Percentiles rank a stretch among this genome's conserved stretches.
Conservation (phyloP, 192 early-diverging fungal genomes). For the Chytriomyces confervae region DNA sequence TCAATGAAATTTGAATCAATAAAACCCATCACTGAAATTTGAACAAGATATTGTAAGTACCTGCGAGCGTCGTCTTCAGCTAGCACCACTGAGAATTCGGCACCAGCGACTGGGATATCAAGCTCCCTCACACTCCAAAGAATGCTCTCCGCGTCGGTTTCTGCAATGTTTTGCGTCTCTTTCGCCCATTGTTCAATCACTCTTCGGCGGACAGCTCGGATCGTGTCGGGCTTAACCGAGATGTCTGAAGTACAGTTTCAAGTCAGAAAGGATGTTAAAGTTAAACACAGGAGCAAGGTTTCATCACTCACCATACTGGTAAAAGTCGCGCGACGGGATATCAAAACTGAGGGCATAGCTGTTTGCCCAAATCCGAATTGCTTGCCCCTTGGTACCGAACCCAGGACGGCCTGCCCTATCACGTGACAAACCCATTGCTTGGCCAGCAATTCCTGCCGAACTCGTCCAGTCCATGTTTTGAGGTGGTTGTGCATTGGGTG, state of each 20-base stretch:
- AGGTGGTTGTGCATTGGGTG: no score
- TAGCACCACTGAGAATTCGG: background rate
- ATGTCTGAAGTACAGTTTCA: background rate
- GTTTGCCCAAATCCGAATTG: constrained; percentile 7
- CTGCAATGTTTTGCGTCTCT: background rate
- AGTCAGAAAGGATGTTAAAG: background rate
- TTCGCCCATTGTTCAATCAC: constrained; percentile 14
- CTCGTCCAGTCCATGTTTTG: background rate
- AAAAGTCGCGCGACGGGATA: constrained; percentile 13
- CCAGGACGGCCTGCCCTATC: background rate
- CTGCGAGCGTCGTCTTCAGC: background rate
- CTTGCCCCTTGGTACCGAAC: background rate
- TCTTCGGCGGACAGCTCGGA: background rate
- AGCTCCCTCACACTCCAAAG: constrained; percentile 5
- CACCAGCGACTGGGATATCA: background rate
- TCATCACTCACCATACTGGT: constrained; percentile 3
- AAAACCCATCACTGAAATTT: background rate
- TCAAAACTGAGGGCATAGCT: background rate
- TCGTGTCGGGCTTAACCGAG: background rate
- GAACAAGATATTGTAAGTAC: background rate
- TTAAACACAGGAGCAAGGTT: background rate
- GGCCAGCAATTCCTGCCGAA: background rate
- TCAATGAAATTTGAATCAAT: background rate
- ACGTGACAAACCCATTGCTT: background rate
- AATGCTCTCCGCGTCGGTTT: constrained; percentile 8